These are phyloP conservation scores for Polytrichum formosum DNA, from an alignment of 225 moss, liverwort and hornwort genomes.

Conservation along the genomic window DNA sequence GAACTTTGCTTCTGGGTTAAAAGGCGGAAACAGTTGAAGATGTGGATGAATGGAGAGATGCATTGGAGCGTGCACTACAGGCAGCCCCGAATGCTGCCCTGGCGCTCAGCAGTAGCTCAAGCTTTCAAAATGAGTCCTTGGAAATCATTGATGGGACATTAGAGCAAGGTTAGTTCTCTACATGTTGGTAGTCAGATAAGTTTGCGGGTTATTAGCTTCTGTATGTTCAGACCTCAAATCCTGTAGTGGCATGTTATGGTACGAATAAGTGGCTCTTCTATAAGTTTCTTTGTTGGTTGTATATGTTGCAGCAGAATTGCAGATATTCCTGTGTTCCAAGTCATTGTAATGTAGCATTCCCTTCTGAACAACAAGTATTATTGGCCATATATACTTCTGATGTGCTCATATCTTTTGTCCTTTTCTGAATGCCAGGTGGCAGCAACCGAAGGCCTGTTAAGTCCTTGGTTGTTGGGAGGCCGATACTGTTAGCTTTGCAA, in stretches of 20 bases:
- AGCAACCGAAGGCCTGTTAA: conserved; percentile 76
- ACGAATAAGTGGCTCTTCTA: too few relatives aligned
- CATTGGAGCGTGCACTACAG: conserved; percentile 84
- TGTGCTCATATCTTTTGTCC: too few relatives aligned
- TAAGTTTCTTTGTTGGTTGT: too few relatives aligned
- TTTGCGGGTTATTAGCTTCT: too few relatives aligned
- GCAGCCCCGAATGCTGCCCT: conserved; percentile 93
- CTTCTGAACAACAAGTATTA: too few relatives aligned
- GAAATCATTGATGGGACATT: conserved; percentile 82
- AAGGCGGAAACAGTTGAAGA: conserved; percentile 94
- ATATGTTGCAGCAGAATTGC: too few relatives aligned
- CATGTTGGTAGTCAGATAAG: background rate
- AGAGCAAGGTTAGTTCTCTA: conserved; percentile 58
- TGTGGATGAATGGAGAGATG: conserved; percentile 97
- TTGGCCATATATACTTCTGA: too few relatives aligned
- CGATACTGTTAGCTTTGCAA: conserved; percentile 87
- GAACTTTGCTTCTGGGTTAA: too few relatives aligned
- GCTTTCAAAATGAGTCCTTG: conserved; percentile 77
- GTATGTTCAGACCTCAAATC: too few relatives aligned
- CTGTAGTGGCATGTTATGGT: too few relatives aligned
- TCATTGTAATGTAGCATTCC: too few relatives aligned
- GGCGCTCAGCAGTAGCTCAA: conserved; percentile 71
- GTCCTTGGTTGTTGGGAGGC: conserved; percentile 86
- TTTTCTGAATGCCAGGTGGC: conserved; percentile 30
- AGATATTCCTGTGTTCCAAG: too few relatives aligned